Evolutionary conservation across 768 basidiomycete species (phyloP).

Genomic region (Mycena leptocephala): DNA sequence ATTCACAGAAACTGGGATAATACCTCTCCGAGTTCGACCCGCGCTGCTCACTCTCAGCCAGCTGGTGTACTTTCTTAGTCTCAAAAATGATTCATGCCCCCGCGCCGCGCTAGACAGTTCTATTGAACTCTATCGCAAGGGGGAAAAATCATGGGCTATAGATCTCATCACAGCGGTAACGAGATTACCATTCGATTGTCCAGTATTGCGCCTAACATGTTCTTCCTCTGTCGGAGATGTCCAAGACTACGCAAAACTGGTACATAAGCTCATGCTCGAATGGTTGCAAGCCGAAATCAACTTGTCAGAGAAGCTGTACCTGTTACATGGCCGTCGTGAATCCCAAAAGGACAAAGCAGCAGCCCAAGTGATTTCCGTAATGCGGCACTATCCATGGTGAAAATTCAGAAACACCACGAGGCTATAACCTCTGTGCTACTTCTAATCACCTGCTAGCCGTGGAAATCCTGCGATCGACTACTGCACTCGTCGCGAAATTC

Average conservation of each 20-base stretch:
- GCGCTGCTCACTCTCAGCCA: conserved; percentile 34
- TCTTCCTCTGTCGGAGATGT: neutral
- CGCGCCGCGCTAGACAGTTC: neutral
- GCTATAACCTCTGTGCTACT: conserved; percentile 28
- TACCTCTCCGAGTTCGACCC: no score
- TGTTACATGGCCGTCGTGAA: neutral
- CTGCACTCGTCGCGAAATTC: neutral
- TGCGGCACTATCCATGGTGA: conserved; percentile 31
- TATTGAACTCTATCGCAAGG: neutral
- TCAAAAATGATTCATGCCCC: neutral
- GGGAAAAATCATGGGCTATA: neutral
- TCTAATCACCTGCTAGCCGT: conserved; percentile 33
- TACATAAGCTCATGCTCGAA: neutral
- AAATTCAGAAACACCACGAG: conserved; percentile 4
- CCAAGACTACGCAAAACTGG: neutral
- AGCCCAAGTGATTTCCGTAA: neutral
- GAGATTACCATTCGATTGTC: neutral
- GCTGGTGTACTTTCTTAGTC: conserved; percentile 31
- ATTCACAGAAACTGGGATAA: no score
- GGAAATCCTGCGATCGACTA: conserved; percentile 15
- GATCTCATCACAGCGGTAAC: neutral
- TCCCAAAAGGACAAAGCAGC: neutral
- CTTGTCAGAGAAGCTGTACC: conserved; percentile 15
- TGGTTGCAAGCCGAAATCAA: neutral
- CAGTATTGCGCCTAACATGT: neutral